Evolutionary conservation across 1,139 yeast genomes (phyloP).

Genomic region (Pichia sp.): DNA sequence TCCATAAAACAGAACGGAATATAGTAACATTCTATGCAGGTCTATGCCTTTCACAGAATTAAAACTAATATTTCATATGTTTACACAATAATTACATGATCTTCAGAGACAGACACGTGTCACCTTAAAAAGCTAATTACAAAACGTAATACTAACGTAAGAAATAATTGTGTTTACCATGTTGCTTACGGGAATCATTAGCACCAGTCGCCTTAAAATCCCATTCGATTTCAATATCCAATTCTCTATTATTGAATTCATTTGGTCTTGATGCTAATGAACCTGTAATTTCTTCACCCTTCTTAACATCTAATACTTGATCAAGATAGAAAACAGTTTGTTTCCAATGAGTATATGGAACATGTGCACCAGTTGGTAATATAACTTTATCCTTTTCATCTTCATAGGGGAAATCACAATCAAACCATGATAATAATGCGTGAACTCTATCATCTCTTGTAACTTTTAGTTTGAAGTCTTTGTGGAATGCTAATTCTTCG

Average conservation of each 20-base stretch:
- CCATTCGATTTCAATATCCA: constrained; percentile 63
- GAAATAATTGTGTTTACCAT: constrained; percentile 56
- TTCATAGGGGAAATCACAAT: constrained; percentile 68
- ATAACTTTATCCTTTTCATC: constrained; percentile 36
- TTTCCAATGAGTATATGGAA: constrained; percentile 89
- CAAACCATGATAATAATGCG: constrained; percentile 93
- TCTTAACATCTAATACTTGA: constrained; percentile 70
- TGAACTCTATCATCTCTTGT: constrained; percentile 77
- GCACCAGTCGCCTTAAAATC: constrained; percentile 50
- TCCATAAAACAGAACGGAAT: too few species aligned
- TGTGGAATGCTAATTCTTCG: constrained; percentile 71
- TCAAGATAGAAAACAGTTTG: constrained; percentile 91
- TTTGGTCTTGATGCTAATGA: constrained; percentile 72
- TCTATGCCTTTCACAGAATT: too few species aligned
- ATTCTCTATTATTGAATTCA: constrained; percentile 70
- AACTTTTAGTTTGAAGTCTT: constrained; percentile 62
- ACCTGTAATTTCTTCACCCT: constrained; percentile 73
- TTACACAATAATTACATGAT: too few species aligned
- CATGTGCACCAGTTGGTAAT: constrained; percentile 78
- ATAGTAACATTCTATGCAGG: too few species aligned
- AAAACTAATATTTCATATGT: too few species aligned
- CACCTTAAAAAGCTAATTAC: neutral
- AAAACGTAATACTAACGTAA: constrained; percentile 36
- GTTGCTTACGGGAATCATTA: constrained; percentile 44
- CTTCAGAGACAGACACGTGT: neutral